Base-by-base conservation (phyloP, 139 green algal species). In the Volvox africanus region DNA sequence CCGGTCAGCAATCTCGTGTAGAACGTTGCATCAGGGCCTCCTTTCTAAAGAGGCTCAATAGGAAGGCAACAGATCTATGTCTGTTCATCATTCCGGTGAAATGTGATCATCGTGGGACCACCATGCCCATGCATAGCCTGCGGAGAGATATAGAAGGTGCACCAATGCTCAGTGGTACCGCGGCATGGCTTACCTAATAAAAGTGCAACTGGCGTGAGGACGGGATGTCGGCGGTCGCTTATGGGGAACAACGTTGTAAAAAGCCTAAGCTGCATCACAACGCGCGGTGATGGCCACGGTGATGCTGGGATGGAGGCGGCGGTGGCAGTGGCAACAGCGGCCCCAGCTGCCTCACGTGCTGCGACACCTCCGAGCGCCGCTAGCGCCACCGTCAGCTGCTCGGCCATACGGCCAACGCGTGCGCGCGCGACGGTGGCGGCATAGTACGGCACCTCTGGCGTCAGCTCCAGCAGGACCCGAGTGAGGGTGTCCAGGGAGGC, bases 251-350 rank as follows among this genome's bases (percentile, higher is more conserved):
- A 92, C 21, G 89, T 92, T 22, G 92, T 76, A 86, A 97, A 98
- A 13, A 99, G 97, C 81, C 95, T 94, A 22, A 99, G 93, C 89
- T 98, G 95, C 80, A 99, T 92, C 79, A 99, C 83, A 55, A 93
- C 90, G 26, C 96, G 94, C 11, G 89, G 26, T 0, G 91, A 80
- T 2, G 96, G 92, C 94, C 92, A 95, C 35, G 92, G 75, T 0
- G 82, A 91, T 30, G 80, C 12, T 22, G 71, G 71, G n/a, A 26
- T 36, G 26, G 71, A 32, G 5, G 44, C 33, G 17, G 22, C 37
- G 0, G 36, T 44, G 26, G 19, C 65, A 19, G 84, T 2, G 24
- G 37, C 68, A 2, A 37, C 68, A 0, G 67, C 37, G 3, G 13
- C 30, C 12, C 86, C 84, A 9, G 84, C 68, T 1, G 84, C 68